Percentiles rank a stretch among this genome's conserved stretches.
Evolutionary conservation across 139 green algal genomes (phyloP).

Genomic region (Auxenochlorella protothecoides): DNA sequence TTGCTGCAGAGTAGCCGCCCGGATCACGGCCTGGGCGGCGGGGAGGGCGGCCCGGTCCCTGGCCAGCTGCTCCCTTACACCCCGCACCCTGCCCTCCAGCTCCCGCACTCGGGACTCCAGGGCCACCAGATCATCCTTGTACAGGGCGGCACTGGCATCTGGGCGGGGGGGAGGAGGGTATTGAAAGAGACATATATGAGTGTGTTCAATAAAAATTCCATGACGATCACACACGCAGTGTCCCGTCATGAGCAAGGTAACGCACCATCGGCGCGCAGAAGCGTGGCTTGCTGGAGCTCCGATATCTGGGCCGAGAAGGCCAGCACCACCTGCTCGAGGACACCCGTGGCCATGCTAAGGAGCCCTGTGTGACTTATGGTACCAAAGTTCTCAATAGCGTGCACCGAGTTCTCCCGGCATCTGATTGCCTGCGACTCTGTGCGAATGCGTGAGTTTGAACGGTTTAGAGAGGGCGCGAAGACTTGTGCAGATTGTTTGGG

Average conservation of each 20-base stretch:
- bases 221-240: not conserved
- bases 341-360: no score
- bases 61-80: constrained; percentile 8
- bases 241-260: not conserved
- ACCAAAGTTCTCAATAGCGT: no score
- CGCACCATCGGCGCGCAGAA: constrained; percentile 20
- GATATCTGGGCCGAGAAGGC: constrained; percentile 13
- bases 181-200: constrained; percentile 1
- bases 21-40: constrained; percentile 33
- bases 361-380: no score
- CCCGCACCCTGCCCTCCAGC: constrained; percentile 16
- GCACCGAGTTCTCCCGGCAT: no score
- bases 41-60: constrained; percentile 17
- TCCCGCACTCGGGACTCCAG: constrained; percentile 19
- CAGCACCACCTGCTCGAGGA: constrained; percentile 8
- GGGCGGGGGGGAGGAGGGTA: not conserved
- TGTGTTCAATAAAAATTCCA: no score
- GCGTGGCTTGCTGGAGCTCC: constrained; percentile 19
- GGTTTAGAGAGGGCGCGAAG: no score
- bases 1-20: constrained; percentile 27
- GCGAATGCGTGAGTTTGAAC: no score
- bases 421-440: no score
- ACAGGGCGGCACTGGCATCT: constrained; percentile 14
- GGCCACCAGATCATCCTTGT: constrained; percentile 17
- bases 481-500: no score